Evolutionary conservation across 257 asterid genomes (phyloP).

Genomic region (Nicotiana undulata): DNA sequence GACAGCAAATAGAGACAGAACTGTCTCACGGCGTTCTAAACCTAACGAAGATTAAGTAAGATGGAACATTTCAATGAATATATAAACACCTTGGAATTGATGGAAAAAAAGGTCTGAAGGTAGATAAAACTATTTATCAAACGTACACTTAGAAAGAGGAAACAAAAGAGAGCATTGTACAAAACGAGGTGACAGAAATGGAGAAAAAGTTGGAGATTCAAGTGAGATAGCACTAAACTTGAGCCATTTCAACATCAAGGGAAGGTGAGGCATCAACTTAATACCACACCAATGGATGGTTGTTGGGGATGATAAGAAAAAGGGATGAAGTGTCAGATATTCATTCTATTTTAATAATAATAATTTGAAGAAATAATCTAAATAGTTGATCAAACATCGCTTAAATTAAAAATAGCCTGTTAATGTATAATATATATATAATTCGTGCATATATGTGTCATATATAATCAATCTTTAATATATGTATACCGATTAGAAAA

Average conservation of each 20-base stretch:
- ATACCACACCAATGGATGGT: conserved; percentile 7
- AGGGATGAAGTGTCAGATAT: neutral
- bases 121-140: neutral
- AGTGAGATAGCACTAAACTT: neutral
- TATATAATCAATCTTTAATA: too few species aligned
- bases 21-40: too few species aligned
- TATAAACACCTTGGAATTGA: neutral
- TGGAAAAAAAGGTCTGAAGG: neutral
- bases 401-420: too few species aligned
- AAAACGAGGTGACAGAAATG: neutral
- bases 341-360: neutral
- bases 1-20: too few species aligned
- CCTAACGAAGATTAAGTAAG: too few species aligned
- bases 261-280: conserved; percentile 6
- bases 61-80: neutral
- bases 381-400: too few species aligned
- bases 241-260: neutral
- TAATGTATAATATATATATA: too few species aligned
- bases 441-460: too few species aligned
- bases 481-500: too few species aligned
- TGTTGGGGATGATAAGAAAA: neutral
- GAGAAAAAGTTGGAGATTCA: neutral
- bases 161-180: neutral
- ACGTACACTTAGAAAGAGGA: neutral
- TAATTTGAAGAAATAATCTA: neutral